Evolutionary conservation across 2,329 filamentous ascomycete genomes (phyloP), one percentile per base, ranked within the genome.

Genomic region (Cadophora sp.): DNA sequence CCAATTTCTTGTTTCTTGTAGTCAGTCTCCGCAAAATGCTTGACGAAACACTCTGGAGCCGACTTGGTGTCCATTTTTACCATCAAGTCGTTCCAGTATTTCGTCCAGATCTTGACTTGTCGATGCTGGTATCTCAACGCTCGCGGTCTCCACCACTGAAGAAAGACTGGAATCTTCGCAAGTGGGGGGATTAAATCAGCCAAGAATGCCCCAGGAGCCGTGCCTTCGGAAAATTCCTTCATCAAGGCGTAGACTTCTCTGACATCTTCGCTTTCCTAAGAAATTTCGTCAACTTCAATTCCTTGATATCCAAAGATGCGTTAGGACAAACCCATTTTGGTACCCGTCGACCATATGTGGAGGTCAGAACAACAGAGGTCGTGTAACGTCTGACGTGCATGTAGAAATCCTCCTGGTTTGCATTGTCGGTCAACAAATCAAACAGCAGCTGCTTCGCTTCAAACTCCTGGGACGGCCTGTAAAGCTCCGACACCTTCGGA

Each of bases 191-290:
- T 76, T 2, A 73, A 73, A 65, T 80, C 78, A 73, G 76, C 43
- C 74, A 70, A 70, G 76, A 76, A 82, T 51, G 76, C 75, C 6
- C 80, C 80, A 16, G 78, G 78, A 16, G 78, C 75, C 16, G 75
- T 73, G 63, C 74, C 76, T 22, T 79, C 73, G 16, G 59, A 64
- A 30, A 66, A 66, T 18, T 62, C 53, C 56, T 74, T 43, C 55
- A 66, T 64, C 3, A 61, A 9, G 18, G 45, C 65, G 14, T 63
- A 67, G 20, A 64, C 63, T 27, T 67, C 63, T 27, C 47, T 51
- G 43, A 63, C 79, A 1, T 61, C 43, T 14, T 74, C 67, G 2
- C 78, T 78, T 8, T 79, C 66, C 1, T 70, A 11, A 6, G 11
- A n/a, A n/a, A n/a, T n/a, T n/a, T n/a, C n/a, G n/a, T n/a, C n/a